Evolutionary conservation across 345 rosid genomes (phyloP).

Genomic region (Melaleuca alternifolia): DNA sequence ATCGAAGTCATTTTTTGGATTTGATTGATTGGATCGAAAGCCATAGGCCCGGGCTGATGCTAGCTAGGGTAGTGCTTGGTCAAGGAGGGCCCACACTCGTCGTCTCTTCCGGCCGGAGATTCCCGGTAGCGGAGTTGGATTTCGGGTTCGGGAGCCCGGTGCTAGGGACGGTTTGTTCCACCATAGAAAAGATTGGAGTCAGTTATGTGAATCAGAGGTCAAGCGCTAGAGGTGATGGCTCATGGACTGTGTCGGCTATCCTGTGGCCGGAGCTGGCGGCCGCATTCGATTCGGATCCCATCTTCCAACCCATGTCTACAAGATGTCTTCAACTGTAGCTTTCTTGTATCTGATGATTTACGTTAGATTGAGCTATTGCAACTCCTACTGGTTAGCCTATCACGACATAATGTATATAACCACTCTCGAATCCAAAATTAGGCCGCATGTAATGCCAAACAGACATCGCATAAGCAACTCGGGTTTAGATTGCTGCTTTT

Average conservation of each 20-base stretch:
- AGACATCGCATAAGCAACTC: neutral
- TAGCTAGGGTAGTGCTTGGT: conserved; percentile 48
- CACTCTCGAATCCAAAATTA: neutral
- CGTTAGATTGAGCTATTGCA: neutral
- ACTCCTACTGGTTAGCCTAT: neutral
- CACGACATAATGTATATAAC: neutral
- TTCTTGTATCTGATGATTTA: neutral
- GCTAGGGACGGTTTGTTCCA: conserved; percentile 52
- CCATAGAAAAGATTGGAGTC: conserved; percentile 56
- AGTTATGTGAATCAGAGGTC: conserved; percentile 73
- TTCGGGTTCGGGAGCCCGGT: conserved; percentile 69
- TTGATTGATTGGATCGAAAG: conserved; percentile 80
- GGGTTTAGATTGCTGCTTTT: neutral
- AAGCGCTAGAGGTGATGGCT: conserved; percentile 59
- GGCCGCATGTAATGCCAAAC: neutral
- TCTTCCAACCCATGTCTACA: conserved; percentile 63
- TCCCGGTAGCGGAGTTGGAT: conserved; percentile 66
- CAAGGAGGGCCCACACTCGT: conserved; percentile 70
- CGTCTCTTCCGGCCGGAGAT: conserved; percentile 62
- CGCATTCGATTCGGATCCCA: conserved; percentile 59
- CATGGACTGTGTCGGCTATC: conserved; percentile 71
- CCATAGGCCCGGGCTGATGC: conserved; percentile 83
- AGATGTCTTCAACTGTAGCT: conserved; percentile 30
- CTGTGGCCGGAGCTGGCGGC: conserved; percentile 66
- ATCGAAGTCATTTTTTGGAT: conserved; percentile 57